Evolutionary conservation across 2,329 filamentous ascomycete genomes (phyloP), one percentile per base, ranked within the genome.

Genomic region (Penicillium sp.): DNA sequence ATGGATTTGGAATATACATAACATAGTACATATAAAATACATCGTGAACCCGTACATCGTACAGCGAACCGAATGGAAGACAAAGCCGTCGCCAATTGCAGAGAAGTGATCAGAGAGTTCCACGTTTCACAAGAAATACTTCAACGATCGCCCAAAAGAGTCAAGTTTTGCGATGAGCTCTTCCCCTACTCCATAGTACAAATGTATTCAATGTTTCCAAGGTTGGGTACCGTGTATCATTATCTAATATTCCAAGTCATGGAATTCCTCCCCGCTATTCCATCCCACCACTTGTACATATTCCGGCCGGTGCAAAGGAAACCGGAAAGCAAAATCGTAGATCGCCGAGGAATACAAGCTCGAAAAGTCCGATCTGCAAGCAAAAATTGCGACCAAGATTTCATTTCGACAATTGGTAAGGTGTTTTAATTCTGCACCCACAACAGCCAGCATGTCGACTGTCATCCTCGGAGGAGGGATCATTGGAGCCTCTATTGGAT

Each of bases 381-480:
- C 15, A 47, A 29, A 25, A 25, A 25, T 52, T 17, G 31, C 10
- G 13, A 27, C 31, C 15, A 13, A 43, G 17, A 21, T 12, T 21
- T 47, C 5, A 21, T 35, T 35, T 8, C 21, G 21, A 47, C 12
- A n/a, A 44, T 21, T 21, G 39, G 35, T 13, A 35, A 23, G 17
- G 21, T 6, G 9, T 21, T 47, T 27, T 8, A 10, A 33, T 42
- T 51, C 6, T 21, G 17, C 50, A 25, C 29, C 8, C 21, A 41
- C 15, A 42, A 23, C 2, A 42, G 29, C 21, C 17, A 52, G 15
- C 72, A 77, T 83, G 65, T 71, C 79, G 13, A 89, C 85, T 1
- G 81, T 89, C 15, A 89, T 90, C 51, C 72, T 91, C 36, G 89
- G 88, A 55, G 82, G 84, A 44, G 88, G 88, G 45, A 88, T 91